Conservation (phyloP, 1,284 basidiomycete genomes). For the Chondrostereum purpureum region DNA sequence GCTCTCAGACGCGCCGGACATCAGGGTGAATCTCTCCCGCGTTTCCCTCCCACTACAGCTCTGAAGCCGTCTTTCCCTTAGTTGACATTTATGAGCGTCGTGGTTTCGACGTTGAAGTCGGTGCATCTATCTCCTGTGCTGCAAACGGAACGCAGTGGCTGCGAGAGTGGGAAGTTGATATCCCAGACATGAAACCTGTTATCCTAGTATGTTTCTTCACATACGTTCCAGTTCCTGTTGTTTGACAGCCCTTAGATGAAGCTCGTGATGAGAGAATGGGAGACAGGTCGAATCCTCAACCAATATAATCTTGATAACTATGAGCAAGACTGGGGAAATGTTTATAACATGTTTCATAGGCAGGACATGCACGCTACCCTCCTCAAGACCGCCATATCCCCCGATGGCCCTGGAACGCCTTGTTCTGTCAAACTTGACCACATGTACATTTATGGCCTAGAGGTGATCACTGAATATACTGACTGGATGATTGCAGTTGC, state of each 20-base stretch:
- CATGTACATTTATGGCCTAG: too few species aligned
- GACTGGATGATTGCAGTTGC: constrained; percentile 16
- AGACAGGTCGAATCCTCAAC: constrained; percentile 21
- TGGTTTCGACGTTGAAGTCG: constrained; percentile 25
- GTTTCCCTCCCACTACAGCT: not conserved
- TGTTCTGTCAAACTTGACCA: constrained; percentile 21
- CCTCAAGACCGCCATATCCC: constrained; percentile 20
- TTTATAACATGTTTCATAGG: constrained; percentile 28
- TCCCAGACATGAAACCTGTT: constrained; percentile 25
- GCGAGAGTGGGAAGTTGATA: constrained; percentile 26
- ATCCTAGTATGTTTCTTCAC: constrained; percentile 15
- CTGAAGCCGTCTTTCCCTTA: constrained; percentile 1
- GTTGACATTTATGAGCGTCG: constrained; percentile 24
- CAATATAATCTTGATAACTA: constrained; percentile 25
- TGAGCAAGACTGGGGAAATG: constrained; percentile 26
- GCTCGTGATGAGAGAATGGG: constrained; percentile 25
- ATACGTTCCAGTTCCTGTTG: not conserved
- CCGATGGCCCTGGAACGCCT: constrained; percentile 21
- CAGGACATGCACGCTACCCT: constrained; percentile 25
- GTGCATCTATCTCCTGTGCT: constrained; percentile 27
- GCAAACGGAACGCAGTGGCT: constrained; percentile 29
- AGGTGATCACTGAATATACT: not conserved
- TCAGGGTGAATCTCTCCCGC: constrained; percentile 5
- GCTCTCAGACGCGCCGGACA: constrained; percentile 14
- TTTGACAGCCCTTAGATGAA: constrained; percentile 16